phyloP scores from a whole-genome alignment of 768 basidiomycete genomes.

The Clitopilus passeckerianus region DNA sequence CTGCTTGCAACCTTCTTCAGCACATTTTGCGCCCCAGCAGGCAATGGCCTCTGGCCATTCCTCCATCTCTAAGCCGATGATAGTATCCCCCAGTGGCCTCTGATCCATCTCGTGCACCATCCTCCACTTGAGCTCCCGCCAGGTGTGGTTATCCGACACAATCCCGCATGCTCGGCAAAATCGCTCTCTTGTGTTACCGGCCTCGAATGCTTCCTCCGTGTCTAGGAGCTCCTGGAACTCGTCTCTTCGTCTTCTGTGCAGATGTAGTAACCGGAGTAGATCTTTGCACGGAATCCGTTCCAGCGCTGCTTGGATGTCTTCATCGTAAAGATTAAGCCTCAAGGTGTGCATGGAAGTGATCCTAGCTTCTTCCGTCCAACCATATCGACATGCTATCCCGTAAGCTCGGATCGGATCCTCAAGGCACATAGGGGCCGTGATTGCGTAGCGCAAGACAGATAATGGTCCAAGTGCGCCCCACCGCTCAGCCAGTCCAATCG shows the following conservation, averaged over 20 bases:
- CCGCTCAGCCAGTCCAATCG: conserved; percentile 35
- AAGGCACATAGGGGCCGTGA: conserved; percentile 37
- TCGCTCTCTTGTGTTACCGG: conserved; percentile 26
- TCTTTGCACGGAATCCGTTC: conserved; percentile 25
- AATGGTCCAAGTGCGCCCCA: conserved; percentile 42
- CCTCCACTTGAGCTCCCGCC: conserved; percentile 34
- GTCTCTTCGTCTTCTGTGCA: conserved; percentile 36
- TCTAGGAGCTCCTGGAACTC: conserved; percentile 30
- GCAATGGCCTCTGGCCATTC: conserved; percentile 36
- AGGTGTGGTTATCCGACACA: conserved; percentile 27
- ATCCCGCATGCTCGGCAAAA: conserved; percentile 28
- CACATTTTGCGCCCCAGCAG: conserved; percentile 34
- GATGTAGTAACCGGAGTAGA: conserved; percentile 31
- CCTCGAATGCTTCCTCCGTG: conserved; percentile 27
- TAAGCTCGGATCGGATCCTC: conserved; percentile 42
- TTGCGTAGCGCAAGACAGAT: conserved; percentile 34
- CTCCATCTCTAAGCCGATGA: conserved; percentile 32
- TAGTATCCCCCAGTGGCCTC: conserved; percentile 31
- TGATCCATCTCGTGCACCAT: conserved; percentile 35
- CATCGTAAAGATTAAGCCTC: conserved; percentile 30
- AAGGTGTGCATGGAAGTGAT: conserved; percentile 37
- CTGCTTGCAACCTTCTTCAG: conserved; percentile 21
- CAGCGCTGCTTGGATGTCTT: conserved; percentile 24
- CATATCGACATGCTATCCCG: conserved; percentile 35
- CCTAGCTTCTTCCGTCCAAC: conserved; percentile 39